Conservation (phyloP, 345 rosid species). For the Mangifera indica region DNA sequence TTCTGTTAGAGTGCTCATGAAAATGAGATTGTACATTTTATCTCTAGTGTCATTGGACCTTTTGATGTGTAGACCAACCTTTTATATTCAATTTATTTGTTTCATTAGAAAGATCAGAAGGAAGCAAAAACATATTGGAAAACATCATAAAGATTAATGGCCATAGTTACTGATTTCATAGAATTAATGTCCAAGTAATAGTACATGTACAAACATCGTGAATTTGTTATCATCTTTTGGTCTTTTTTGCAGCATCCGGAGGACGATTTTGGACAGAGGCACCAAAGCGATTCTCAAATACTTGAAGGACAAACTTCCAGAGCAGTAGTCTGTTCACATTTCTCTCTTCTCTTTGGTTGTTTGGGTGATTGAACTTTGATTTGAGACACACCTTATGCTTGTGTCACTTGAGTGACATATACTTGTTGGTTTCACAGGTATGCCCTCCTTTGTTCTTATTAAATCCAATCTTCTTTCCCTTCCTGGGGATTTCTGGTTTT, state of each 20-base stretch:
- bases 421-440: background rate
- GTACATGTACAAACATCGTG: too few species aligned
- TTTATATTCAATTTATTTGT: background rate
- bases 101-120: background rate
- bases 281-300: slow-evolving; percentile 79
- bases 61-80: background rate
- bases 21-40: background rate
- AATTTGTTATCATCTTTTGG: background rate
- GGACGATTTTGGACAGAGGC: slow-evolving; percentile 78
- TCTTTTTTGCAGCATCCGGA: slow-evolving; percentile 63
- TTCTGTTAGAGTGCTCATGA: background rate
- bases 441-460: too few species aligned
- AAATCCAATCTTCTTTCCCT: too few species aligned
- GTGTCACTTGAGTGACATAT: background rate
- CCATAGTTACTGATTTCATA: background rate
- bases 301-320: slow-evolving; percentile 78
- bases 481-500: too few species aligned
- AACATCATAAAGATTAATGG: background rate
- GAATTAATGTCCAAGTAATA: too few species aligned
- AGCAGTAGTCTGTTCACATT: slow-evolving; percentile 29
- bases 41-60: background rate
- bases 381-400: background rate
- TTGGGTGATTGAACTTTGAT: slow-evolving; percentile 4
- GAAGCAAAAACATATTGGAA: background rate
- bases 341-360: background rate